A percentile compares a stretch with the other conserved stretches of the same genome.
These are phyloP conservation scores for Ormosia emarginata DNA, from an alignment of 306 rosid genomes.

Conservation along the genomic window DNA sequence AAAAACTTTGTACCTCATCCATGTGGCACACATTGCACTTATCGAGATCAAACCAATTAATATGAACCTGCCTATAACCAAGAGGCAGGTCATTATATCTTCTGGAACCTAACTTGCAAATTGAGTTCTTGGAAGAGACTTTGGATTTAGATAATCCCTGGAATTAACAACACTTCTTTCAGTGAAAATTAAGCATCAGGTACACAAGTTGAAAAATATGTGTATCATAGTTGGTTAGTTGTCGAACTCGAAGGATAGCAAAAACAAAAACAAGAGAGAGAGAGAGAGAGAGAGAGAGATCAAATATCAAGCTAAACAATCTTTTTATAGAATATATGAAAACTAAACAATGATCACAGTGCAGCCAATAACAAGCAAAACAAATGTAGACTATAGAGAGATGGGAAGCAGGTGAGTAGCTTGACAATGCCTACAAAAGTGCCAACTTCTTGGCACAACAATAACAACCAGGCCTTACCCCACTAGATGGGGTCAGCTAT, in stretches of 20 bases:
- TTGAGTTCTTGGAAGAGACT: constrained; percentile 49
- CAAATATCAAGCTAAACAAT: background rate
- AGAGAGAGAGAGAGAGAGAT: background rate
- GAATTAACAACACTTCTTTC: constrained; percentile 24
- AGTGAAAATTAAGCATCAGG: constrained; percentile 13
- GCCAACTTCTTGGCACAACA: constrained; percentile 6
- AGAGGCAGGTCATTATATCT: constrained; percentile 51
- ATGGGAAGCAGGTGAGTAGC: background rate
- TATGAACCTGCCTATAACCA: constrained; percentile 97
- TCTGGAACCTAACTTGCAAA: constrained; percentile 61
- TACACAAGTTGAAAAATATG: background rate
- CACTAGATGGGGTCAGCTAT: background rate
- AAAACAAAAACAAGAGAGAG: background rate
- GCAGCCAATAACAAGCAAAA: background rate
- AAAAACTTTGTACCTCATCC: constrained; percentile 78
- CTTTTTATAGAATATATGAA: background rate
- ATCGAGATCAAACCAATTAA: constrained; percentile 98
- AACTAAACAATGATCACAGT: background rate
- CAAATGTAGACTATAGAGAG: background rate
- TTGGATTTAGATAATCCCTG: constrained; percentile 74
- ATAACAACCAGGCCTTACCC: background rate
- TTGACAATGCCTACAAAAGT: constrained; percentile 8
- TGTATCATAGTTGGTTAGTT: background rate
- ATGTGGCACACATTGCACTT: constrained; percentile 98
- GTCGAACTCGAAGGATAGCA: background rate